These are phyloP conservation scores for Cryptosporidium ubiquitum DNA, from an alignment of 169 alveolate species.

Conservation along the genomic window DNA sequence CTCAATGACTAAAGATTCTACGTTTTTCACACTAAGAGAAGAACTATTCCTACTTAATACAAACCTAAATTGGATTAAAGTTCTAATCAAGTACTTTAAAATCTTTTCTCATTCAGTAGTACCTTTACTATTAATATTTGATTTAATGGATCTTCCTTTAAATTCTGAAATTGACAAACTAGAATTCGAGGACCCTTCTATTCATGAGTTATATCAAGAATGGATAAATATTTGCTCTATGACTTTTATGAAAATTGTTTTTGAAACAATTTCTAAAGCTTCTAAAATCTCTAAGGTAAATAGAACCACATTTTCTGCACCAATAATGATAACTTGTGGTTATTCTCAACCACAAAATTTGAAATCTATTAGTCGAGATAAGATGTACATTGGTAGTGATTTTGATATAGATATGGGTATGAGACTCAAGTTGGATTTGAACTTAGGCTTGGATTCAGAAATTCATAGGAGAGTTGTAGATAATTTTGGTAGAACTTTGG, in stretches of 20 bases:
- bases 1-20: not conserved
- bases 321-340: not conserved
- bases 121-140: conserved; percentile 44
- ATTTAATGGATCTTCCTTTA: conserved; percentile 13
- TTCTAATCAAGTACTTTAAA: conserved; percentile 18
- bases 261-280: conserved; percentile 13
- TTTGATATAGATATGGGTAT: not conserved
- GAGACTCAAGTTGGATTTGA: not conserved
- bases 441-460: not conserved
- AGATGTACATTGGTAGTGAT: not conserved
- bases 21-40: not conserved
- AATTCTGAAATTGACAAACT: conserved; percentile 2
- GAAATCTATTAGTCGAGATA: not conserved
- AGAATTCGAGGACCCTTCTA: not conserved
- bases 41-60: not conserved
- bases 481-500: not conserved
- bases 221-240: not conserved
- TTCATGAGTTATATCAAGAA: not conserved
- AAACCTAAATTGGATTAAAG: conserved; percentile 4
- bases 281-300: conserved; percentile 2
- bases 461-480: not conserved
- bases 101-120: conserved; percentile 17
- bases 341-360: not conserved
- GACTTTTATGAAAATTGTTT: not conserved
- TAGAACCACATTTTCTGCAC: not conserved